Base-by-base conservation (phyloP, 2,329 filamentous ascomycete genomes). In the Metarhizium rileyi region DNA sequence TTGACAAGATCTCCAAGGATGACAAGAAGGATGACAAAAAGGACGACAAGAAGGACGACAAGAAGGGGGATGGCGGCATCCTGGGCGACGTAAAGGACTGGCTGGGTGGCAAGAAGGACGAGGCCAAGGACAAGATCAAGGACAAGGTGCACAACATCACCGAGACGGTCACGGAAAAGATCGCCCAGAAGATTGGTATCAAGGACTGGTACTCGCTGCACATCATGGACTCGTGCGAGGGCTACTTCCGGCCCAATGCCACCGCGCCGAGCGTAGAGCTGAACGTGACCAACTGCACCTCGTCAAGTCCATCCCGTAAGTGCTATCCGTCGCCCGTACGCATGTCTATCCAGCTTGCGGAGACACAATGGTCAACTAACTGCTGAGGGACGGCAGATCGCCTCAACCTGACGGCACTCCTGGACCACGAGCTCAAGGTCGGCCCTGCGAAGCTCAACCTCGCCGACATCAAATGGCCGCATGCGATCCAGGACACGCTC, bases 201-300 rank as follows among this genome's bases (percentile, higher is more conserved):
- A 66, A 68, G 1, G 64, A 76, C 52, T 77, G 74, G 74, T 77
- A 76, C 56, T 75, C 72, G 16, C 52, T 77, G 27, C 74, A 77
- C 54, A 55, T 77, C 56, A 71, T 73, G 70, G 65, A 67, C 36
- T 60, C 65, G 4, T 77, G 74, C 59, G 63, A 74, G 56, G 74
- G 74, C 44, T 55, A 66, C 55, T 77, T 68, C 53, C 63, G 65
- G 38, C 71, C 71, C 27, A 73, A 74, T 48, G 64, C 66, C 2
- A 72, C 71, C 3, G 61, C 50, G 8, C 55, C 61, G 3, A 57
- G 58, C 25, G 60, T 66, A 14, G 65, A 64, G 52, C 66, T 69
- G 51, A 74, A 74, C 52, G 61, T 69, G 18, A 71, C 70, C 23
- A 68, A 70, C 58, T 76, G 73, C 59, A 74, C 71, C 10, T 42